Evolutionary conservation across 208 protist species (phyloP), one percentile per base, ranked within the genome.

Genomic region (Angomonas ambiguus): DNA sequence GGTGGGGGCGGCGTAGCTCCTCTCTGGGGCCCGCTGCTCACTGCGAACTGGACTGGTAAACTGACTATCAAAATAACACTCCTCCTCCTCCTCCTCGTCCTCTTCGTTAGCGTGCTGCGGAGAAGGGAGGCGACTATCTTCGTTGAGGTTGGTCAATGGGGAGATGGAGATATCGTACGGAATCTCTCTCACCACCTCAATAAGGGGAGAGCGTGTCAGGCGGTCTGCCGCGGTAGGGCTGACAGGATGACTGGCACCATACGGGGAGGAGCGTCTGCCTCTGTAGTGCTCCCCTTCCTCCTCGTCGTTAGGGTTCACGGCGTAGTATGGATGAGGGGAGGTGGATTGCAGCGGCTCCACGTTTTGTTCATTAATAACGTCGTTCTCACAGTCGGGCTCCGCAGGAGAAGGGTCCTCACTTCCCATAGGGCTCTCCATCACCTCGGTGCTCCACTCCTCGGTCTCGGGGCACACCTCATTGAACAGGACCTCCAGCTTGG

Each of bases 141-240:
- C n/a, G n/a, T n/a, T 10, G 22, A 8, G 4, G 30, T 41, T 38
- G 51, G 42, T 77, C 32, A 71, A 28, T 13, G 72, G 56, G 0
- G 72, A 77, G 33, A 71, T 34, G 10, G 72, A 69, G 27, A 77
- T 62, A 22, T 77, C 57, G 30, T 34, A 62, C 2, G 57, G 32
- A 33, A 10, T 24, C 32, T 42, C 51, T 2, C n/a, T 30, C 13
- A 58, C 22, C 24, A 58, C 22, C 13, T 58, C 51, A 24, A 53
- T 24, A 3, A 53, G 22, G 2, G 48, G 48, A 10, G 48, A 53
- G 48, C 48, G 48, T 10, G 48, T 2, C 48, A 24, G 48, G 48
- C 48, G n/a, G n/a, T 53, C 22, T 10, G 38, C 38, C 11, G 38
- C 18, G 11, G 11, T 18, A 48, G 51, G 51, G 51, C 51, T 56